Base-by-base conservation (phyloP, 352 stramenopile genomes). In the Globisporangium paddicum region DNA sequence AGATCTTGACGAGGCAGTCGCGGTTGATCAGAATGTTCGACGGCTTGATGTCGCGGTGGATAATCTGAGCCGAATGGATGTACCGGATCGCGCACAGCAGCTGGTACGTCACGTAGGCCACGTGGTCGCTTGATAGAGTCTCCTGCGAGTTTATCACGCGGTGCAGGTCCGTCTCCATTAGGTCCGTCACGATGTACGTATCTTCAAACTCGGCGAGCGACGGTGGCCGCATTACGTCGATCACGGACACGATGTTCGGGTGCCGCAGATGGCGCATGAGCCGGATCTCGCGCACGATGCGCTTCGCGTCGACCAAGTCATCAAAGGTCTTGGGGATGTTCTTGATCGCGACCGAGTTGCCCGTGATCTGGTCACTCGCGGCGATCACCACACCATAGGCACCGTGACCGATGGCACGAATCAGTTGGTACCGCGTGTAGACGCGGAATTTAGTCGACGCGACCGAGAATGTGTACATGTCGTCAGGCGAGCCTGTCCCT, bases 21-120 rank as follows among this genome's bases (percentile, higher is more conserved):
- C 82, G 81, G 67, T 97, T 97, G 66, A 98, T 96, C 10, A 99
- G 77, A 40, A 99, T 70, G 72, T 99, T 99, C 18, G 94, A 97
- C 50, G 96, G 96, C 66, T 99, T 99, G 25, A 99, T 90, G 67
- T 99, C 96, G 7, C 85, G 79, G 41, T 95, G 86, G 49, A 95
- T 72, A 58, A 96, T 84, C 45, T 87, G 67, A n/a, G 82, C 83
- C n/a, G 81, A 91, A 71, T 96, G 86, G 45, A 95, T 88, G 69
- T 93, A 95, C 23, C 77, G 73, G 23, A 96, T 63, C 11, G 71
- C 86, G 55, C 76, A 89, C 8, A 94, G 69, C 58, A 96, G 62
- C 61, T 96, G 84, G 67, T 93, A 96, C 61, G 79, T 83, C 46
- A 96, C 80, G 47, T 90, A 95, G 25, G 79, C 80, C 44, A 92